Percentiles rank a stretch among this genome's conserved stretches.
Evolutionary conservation across 208 protist genomes (phyloP).

Genomic region (Acanthamoeba healyi): DNA sequence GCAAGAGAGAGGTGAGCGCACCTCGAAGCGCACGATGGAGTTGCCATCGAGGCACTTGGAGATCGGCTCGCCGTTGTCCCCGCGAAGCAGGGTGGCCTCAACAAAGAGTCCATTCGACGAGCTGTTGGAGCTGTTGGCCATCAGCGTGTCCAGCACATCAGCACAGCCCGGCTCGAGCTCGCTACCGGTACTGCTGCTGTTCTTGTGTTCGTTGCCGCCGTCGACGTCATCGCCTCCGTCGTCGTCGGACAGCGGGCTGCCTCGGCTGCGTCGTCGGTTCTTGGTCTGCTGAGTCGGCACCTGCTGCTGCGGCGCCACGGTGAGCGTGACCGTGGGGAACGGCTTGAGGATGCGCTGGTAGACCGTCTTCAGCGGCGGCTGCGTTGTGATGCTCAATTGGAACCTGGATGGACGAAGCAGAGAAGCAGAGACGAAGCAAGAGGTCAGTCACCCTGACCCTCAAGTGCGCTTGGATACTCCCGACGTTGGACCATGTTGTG

Average conservation of each 20-base stretch:
- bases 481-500: no score
- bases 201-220: no score
- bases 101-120: neutral
- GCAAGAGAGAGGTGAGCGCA: no score
- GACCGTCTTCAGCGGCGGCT: conserved; percentile 44
- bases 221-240: neutral
- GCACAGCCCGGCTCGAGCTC: neutral
- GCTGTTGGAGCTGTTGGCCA: conserved; percentile 24
- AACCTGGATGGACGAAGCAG: neutral
- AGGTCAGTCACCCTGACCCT: neutral
- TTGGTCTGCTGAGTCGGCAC: no score
- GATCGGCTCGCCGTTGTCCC: neutral
- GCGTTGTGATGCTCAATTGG: neutral
- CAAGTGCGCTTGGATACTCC: no score
- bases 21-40: neutral
- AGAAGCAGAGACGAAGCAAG: neutral
- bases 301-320: neutral
- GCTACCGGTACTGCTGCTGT: neutral
- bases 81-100: neutral
- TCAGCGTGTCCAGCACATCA: neutral
- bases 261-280: neutral
- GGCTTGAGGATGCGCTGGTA: conserved; percentile 69
- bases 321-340: conserved; percentile 36
- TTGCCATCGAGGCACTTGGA: conserved; percentile 10
- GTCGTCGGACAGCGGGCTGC: neutral